phyloP scores from a whole-genome alignment of 208 protist species.

The Trypanosoma mega region DNA sequence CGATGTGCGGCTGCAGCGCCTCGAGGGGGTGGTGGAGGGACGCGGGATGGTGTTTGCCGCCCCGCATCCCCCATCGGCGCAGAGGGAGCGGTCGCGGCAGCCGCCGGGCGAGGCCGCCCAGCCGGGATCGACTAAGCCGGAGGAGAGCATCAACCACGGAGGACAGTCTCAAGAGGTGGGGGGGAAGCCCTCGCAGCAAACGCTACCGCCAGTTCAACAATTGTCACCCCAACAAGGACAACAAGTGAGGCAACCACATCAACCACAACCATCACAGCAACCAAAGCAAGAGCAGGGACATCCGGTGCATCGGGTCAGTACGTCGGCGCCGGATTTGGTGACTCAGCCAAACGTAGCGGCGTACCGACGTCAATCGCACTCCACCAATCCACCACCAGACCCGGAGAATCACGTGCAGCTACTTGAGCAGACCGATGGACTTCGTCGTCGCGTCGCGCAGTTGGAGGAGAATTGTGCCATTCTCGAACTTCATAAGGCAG shows the following conservation, averaged over 20 bases:
- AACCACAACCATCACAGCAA: too few species aligned
- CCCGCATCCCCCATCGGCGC: neutral
- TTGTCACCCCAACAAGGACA: too few species aligned
- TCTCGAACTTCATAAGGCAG: slow-evolving; percentile 79
- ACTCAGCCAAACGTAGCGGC: slow-evolving; percentile 46
- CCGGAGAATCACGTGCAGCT: slow-evolving; percentile 15
- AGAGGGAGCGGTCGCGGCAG: too few species aligned
- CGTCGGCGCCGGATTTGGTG: neutral
- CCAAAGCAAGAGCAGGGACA: too few species aligned
- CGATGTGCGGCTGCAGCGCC: slow-evolving; percentile 34
- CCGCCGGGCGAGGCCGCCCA: too few species aligned
- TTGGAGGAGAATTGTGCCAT: slow-evolving; percentile 69
- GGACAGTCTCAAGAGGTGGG: neutral
- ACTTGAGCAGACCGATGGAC: slow-evolving; percentile 48
- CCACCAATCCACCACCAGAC: slow-evolving; percentile 3
- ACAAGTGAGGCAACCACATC: too few species aligned
- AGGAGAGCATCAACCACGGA: too few species aligned
- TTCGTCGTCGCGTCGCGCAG: slow-evolving; percentile 63
- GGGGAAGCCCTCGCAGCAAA: too few species aligned
- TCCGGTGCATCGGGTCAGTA: too few species aligned
- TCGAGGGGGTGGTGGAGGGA: slow-evolving; percentile 57
- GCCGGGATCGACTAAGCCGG: too few species aligned
- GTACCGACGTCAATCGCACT: slow-evolving; percentile 32
- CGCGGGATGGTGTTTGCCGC: neutral
- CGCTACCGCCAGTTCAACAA: too few species aligned